Conservation (phyloP, 768 basidiomycete genomes). For the Gautieria morchelliformis region DNA sequence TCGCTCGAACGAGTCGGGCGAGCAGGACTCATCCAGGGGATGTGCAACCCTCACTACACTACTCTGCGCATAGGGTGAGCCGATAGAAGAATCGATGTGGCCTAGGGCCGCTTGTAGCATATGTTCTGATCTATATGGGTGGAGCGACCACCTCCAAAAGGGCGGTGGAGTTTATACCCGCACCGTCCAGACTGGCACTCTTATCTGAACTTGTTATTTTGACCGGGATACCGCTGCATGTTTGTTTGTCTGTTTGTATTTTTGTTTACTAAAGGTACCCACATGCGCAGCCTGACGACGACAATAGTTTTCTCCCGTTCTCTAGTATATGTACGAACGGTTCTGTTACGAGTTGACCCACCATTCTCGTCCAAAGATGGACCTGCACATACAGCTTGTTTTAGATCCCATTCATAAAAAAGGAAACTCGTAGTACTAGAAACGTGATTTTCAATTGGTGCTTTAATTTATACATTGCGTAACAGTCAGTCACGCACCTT, state of each 20-base stretch:
- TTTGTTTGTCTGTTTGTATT: conserved; percentile 6
- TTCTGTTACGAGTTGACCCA: background rate
- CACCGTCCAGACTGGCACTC: background rate
- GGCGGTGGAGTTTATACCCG: background rate
- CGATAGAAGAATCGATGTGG: background rate
- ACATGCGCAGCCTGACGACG: background rate
- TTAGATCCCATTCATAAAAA: no score
- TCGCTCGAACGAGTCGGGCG: background rate
- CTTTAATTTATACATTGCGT: no score
- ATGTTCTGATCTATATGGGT: background rate
- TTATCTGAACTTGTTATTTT: background rate
- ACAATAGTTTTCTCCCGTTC: background rate
- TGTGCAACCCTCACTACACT: background rate
- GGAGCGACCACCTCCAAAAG: background rate
- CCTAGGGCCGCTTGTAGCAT: conserved; percentile 3
- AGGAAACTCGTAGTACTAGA: no score
- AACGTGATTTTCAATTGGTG: no score
- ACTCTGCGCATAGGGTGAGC: background rate
- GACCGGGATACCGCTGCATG: conserved; percentile 3
- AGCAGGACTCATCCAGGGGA: background rate
- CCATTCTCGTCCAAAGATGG: no score
- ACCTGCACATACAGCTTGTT: no score
- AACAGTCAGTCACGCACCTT: no score
- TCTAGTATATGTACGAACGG: background rate
- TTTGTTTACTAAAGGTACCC: conserved; percentile 5